Evolutionary conservation across 2,329 filamentous ascomycete genomes (phyloP).

Genomic region (Xylaria sp.): DNA sequence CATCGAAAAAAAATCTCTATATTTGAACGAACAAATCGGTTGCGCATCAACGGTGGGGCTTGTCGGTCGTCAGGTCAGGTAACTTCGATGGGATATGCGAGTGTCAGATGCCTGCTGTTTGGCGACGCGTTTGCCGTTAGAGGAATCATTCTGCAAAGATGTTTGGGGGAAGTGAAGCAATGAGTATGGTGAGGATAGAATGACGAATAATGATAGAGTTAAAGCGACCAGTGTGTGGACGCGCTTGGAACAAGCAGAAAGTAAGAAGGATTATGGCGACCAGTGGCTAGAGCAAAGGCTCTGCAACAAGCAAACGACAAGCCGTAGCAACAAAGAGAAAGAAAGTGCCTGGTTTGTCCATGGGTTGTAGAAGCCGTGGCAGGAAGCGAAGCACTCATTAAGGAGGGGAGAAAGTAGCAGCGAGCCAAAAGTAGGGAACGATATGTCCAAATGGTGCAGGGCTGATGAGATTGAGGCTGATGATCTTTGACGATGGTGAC

Average conservation of each 20-base stretch:
- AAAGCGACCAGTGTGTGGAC: constrained; percentile 32
- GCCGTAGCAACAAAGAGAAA: constrained; percentile 28
- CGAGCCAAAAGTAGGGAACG: constrained; percentile 17
- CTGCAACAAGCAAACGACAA: constrained; percentile 43
- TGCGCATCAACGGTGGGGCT: constrained; percentile 29
- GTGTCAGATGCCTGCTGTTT: constrained; percentile 52
- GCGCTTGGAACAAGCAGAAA: constrained; percentile 41
- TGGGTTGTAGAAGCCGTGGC: constrained; percentile 29
- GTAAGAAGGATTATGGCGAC: constrained; percentile 33
- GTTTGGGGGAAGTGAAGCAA: constrained; percentile 37
- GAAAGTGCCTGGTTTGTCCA: constrained; percentile 37
- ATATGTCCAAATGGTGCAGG: constrained; percentile 13
- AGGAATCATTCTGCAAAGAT: constrained; percentile 53
- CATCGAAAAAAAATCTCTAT: constrained; percentile 15
- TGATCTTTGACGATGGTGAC: constrained; percentile 19
- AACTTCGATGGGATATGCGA: constrained; percentile 32
- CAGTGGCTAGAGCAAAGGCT: constrained; percentile 38
- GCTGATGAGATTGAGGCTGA: constrained; percentile 16
- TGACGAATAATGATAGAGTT: constrained; percentile 31
- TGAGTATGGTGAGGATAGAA: constrained; percentile 18
- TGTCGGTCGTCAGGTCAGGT: constrained; percentile 39
- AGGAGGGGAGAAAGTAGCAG: constrained; percentile 19
- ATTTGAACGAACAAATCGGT: constrained; percentile 31
- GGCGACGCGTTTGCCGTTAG: constrained; percentile 62
- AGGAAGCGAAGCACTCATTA: constrained; percentile 28